These are phyloP conservation scores for Monilinia laxa DNA, from an alignment of 2,329 filamentous ascomycete species.

Conservation along the genomic window DNA sequence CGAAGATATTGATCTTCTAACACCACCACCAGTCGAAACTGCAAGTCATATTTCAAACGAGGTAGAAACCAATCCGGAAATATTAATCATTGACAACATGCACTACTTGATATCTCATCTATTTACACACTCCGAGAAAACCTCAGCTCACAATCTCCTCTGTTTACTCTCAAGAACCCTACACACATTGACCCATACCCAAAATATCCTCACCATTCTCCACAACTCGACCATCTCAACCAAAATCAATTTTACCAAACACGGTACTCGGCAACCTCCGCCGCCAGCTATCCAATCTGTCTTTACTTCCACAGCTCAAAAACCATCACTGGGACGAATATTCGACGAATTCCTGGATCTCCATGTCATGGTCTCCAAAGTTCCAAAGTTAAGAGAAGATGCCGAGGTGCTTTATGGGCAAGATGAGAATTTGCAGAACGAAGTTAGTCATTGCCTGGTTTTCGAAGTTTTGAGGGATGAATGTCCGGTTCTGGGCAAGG, in stretches of 20 bases:
- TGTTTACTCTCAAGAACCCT: conserved; percentile 50
- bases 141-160: conserved; percentile 52
- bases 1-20: neutral
- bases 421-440: conserved; percentile 11
- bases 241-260: conserved; percentile 13
- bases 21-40: neutral
- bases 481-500: conserved; percentile 25
- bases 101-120: conserved; percentile 52
- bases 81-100: conserved; percentile 58
- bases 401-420: conserved; percentile 42
- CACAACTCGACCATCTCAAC: conserved; percentile 51
- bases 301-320: conserved; percentile 30
- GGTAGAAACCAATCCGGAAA: conserved; percentile 36
- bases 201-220: conserved; percentile 52
- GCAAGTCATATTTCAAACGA: neutral
- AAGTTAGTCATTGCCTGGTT: conserved; percentile 24
- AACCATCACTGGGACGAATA: conserved; percentile 47
- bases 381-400: conserved; percentile 46
- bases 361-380: conserved; percentile 51
- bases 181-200: conserved; percentile 46
- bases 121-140: conserved; percentile 48
- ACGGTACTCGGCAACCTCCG: conserved; percentile 9
- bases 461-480: conserved; percentile 40
- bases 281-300: conserved; percentile 26
- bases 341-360: conserved; percentile 56